Evolutionary conservation across 306 rosid genomes (phyloP).

Genomic region (Erythrophleum fordii): DNA sequence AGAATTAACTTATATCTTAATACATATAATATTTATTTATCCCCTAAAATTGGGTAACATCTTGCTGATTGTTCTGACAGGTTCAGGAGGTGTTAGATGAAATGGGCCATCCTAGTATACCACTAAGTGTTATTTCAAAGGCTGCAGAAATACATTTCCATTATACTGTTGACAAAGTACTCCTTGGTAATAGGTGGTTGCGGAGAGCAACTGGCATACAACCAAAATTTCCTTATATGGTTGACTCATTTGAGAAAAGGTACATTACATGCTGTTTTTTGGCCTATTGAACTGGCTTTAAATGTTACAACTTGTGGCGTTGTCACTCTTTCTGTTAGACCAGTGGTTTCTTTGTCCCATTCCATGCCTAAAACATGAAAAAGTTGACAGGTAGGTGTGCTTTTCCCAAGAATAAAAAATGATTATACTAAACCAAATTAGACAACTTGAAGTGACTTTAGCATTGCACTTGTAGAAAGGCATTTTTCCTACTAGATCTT

Average conservation of each 20-base stretch:
- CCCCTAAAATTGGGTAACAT: conserved; percentile 9
- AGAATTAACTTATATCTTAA: not conserved
- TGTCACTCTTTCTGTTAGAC: conserved; percentile 14
- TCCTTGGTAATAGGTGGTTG: conserved; percentile 96
- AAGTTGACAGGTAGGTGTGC: not conserved
- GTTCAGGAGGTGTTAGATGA: conserved; percentile 96
- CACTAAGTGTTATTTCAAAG: conserved; percentile 87
- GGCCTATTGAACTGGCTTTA: conserved; percentile 1
- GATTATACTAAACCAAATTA: not conserved
- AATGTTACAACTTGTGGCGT: conserved; percentile 14
- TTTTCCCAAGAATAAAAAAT: not conserved
- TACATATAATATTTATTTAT: conserved; percentile 10
- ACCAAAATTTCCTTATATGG: conserved; percentile 92
- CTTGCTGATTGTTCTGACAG: conserved; percentile 44
- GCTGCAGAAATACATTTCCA: conserved; percentile 94
- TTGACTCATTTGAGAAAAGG: conserved; percentile 98
- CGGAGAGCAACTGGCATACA: conserved; percentile 95
- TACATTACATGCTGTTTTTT: conserved; percentile 34
- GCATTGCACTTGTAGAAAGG: not conserved
- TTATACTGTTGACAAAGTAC: conserved; percentile 74
- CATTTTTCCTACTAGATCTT: not conserved
- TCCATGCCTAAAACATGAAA: not conserved
- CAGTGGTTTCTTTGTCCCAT: conserved; percentile 13
- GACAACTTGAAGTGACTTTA: not conserved
- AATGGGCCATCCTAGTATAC: conserved; percentile 88